These are phyloP conservation scores for Jasminum sambac DNA, from an alignment of 257 asterid genomes.

Conservation along the genomic window DNA sequence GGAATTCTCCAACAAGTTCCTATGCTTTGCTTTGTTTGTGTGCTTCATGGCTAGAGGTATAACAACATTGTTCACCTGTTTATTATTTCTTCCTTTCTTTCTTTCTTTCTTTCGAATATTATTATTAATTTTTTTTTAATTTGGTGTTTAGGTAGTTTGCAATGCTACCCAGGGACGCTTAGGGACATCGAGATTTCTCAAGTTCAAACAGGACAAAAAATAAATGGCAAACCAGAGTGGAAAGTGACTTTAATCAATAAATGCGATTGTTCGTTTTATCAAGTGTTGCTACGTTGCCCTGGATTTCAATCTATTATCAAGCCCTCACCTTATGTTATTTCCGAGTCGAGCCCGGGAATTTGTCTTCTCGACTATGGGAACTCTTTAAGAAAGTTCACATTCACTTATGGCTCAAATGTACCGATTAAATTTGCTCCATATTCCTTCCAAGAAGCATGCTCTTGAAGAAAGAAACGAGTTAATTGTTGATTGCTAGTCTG, in stretches of 20 bases:
- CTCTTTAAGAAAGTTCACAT: neutral
- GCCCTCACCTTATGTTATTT: neutral
- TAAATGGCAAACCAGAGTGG: neutral
- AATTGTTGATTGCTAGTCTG: neutral
- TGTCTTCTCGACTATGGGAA: neutral
- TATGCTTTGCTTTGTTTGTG: neutral
- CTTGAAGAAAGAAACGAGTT: neutral
- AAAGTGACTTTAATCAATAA: neutral
- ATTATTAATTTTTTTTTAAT: no score
- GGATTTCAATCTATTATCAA: neutral
- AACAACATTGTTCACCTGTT: no score
- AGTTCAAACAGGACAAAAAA: neutral
- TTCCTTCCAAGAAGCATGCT: neutral
- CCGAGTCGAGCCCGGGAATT: neutral
- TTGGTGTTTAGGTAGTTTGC: neutral
- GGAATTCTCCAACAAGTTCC: neutral
- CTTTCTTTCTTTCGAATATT: no score
- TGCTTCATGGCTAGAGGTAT: neutral
- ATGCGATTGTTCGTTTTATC: neutral
- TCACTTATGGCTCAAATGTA: neutral
- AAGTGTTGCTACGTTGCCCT: neutral
- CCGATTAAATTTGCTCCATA: neutral
- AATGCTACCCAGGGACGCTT: neutral
- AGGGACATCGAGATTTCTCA: neutral
- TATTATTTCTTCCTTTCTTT: no score